Percentiles rank a stretch among this genome's conserved stretches.
phyloP scores from a whole-genome alignment of 2,329 filamentous ascomycete genomes.

The Tolypocladium capitatum region DNA sequence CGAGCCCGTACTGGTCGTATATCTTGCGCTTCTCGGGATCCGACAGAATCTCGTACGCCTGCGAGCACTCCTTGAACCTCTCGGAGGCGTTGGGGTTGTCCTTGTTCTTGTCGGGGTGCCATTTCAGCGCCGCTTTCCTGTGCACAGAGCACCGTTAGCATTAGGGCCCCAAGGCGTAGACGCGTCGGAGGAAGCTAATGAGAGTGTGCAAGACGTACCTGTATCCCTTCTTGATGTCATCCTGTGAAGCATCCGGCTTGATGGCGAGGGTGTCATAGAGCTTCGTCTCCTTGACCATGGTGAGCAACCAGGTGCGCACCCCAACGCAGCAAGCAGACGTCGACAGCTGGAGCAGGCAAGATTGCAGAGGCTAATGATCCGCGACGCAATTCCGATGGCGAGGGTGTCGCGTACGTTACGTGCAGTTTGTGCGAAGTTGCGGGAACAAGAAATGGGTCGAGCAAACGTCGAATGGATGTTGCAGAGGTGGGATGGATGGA shows the following conservation, averaged over 20 bases:
- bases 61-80: slow-evolving; percentile 96
- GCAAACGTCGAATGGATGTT: neutral
- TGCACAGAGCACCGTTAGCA: slow-evolving; percentile 20
- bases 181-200: slow-evolving; percentile 2
- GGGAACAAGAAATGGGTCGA: neutral
- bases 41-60: slow-evolving; percentile 95
- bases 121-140: slow-evolving; percentile 80
- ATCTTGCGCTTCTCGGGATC: slow-evolving; percentile 93
- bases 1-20: slow-evolving; percentile 89
- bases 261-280: slow-evolving; percentile 80
- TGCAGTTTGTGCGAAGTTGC: neutral
- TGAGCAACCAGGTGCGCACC: slow-evolving; percentile 15
- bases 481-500: neutral
- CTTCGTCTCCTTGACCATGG: slow-evolving; percentile 89
- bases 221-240: slow-evolving; percentile 96
- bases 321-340: neutral
- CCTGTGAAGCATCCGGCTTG: slow-evolving; percentile 68
- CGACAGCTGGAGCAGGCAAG: too few species aligned
- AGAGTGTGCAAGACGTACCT: slow-evolving; percentile 39
- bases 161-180: neutral
- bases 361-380: too few species aligned
- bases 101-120: slow-evolving; percentile 97
- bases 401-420: neutral
- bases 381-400: neutral
- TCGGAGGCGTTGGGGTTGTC: slow-evolving; percentile 73